phyloP scores from a whole-genome alignment of 2,329 filamentous ascomycete species.

The Cladosporium sp. region DNA sequence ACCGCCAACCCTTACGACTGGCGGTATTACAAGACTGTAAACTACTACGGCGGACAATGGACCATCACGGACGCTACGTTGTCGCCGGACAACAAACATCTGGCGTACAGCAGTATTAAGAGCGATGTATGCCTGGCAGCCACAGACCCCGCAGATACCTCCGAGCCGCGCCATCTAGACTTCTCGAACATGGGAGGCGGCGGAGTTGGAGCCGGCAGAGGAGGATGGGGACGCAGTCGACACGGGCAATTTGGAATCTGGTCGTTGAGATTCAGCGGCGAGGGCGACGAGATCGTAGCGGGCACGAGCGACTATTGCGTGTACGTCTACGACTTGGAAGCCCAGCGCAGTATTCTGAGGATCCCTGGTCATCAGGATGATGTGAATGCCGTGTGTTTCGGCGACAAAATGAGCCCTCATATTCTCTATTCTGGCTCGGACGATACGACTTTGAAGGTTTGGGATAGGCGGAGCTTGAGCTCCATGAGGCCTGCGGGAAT shows the following conservation, averaged over 20 bases:
- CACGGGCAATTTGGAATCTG: conserved; percentile 52
- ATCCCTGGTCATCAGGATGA: conserved; percentile 78
- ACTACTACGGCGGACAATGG: conserved; percentile 92
- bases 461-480: conserved; percentile 74
- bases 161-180: conserved; percentile 75
- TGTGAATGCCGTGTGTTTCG: conserved; percentile 95
- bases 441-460: conserved; percentile 89
- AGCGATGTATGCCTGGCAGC: conserved; percentile 78
- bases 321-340: conserved; percentile 89
- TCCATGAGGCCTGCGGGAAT: conserved; percentile 59
- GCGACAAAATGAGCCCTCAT: conserved; percentile 80
- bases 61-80: conserved; percentile 91
- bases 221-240: conserved; percentile 25
- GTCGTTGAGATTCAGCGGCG: conserved; percentile 87
- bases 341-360: conserved; percentile 65
- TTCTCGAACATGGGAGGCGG: conserved; percentile 52
- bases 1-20: conserved; percentile 93
- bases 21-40: conserved; percentile 90
- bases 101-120: conserved; percentile 87
- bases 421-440: conserved; percentile 95
- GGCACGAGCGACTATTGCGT: conserved; percentile 76
- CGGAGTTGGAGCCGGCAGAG: conserved; percentile 27
- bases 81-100: conserved; percentile 83
- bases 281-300: conserved; percentile 84
- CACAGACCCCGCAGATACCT: conserved; percentile 76